Percentiles rank a stretch among this genome's conserved stretches.
These are phyloP conservation scores for Elongisporangium undulatum DNA, from an alignment of 352 stramenopile genomes.

Conservation along the genomic window DNA sequence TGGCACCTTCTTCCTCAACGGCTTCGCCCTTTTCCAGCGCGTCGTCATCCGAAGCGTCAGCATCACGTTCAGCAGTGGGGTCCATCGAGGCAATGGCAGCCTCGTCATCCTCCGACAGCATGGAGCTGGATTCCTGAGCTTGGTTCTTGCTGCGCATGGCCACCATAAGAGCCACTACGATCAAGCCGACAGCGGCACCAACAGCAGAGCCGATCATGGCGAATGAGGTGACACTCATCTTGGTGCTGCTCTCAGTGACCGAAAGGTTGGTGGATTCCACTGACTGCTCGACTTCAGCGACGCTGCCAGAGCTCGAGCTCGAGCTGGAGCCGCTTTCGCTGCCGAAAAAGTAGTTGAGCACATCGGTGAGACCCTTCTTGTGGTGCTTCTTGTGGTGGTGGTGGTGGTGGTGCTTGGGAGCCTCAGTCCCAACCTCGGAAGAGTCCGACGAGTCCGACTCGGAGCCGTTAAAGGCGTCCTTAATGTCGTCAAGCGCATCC, in stretches of 20 bases:
- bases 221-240: slow-evolving; percentile 12
- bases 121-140: slow-evolving; percentile 8
- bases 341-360: background rate
- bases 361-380: slow-evolving; percentile 7
- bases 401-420: slow-evolving; percentile 11
- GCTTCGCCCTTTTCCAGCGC: slow-evolving; percentile 22
- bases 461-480: slow-evolving; percentile 15
- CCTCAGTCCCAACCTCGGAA: slow-evolving; percentile 14
- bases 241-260: slow-evolving; percentile 11
- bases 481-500: slow-evolving; percentile 10
- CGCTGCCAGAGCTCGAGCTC: background rate
- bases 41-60: slow-evolving; percentile 29
- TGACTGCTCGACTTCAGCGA: background rate
- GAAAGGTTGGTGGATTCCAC: background rate
- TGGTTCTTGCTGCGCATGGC: slow-evolving; percentile 18
- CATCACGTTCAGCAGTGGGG: slow-evolving; percentile 20
- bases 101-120: slow-evolving; percentile 28
- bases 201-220: slow-evolving; percentile 15
- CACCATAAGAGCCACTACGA: slow-evolving; percentile 25
- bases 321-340: slow-evolving; percentile 1
- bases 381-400: slow-evolving; percentile 17
- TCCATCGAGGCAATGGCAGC: slow-evolving; percentile 29
- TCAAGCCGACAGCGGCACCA: slow-evolving; percentile 22
- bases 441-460: slow-evolving; percentile 8
- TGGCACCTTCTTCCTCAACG: slow-evolving; percentile 19